Base-by-base conservation (phyloP, 164 flowering plant species). In the Magnolia changhungtana region DNA sequence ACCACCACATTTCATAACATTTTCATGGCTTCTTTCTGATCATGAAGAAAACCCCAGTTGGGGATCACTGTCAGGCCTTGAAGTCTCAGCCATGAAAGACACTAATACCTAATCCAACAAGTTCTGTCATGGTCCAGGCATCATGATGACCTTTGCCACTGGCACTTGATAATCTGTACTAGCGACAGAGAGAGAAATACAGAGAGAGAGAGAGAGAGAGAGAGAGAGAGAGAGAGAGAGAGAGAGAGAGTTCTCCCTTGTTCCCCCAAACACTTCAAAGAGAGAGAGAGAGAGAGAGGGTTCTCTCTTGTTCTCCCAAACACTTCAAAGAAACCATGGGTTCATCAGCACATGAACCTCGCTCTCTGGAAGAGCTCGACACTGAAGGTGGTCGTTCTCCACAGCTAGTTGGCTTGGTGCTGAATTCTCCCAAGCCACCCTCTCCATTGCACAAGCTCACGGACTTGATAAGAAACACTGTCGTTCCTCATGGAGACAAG, bases 351-450 rank as follows among this genome's bases (percentile, higher is more conserved):
- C 50, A 31, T 72, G 72, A 61, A 13, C 37, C 49, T 31, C 55
- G 55, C 50, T 23, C 70, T 21, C 45, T 45, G 31, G 75, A 74
- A 67, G 75, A 73, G 80, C 79, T 67, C 11, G 74, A 78, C 24
- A 24, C 69, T 24, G 73, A 73, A 21, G 49, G 21, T 23, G 50
- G 72, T 31, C 70, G 7, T 55, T 74, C 58, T 21, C 67, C 77
- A 0, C 83, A 82, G 79, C 79, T 85, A 19, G 14, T 83, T 50
- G 75, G 63, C 1, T 82, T 85, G 89, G 67, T 91, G 55, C 85
- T 89, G 27, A 77, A 81, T 63, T 72, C 89, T 8, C 89, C 91
- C 1, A 80, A 86, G 24, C 97, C 97, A 29, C 95, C 94, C 3
- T 63, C 83, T 49, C 18, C 84, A 3, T 79, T 80, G 78, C 72